Conservation (phyloP, 495 filamentous ascomycete genomes). For the Podospora anserina region DNA sequence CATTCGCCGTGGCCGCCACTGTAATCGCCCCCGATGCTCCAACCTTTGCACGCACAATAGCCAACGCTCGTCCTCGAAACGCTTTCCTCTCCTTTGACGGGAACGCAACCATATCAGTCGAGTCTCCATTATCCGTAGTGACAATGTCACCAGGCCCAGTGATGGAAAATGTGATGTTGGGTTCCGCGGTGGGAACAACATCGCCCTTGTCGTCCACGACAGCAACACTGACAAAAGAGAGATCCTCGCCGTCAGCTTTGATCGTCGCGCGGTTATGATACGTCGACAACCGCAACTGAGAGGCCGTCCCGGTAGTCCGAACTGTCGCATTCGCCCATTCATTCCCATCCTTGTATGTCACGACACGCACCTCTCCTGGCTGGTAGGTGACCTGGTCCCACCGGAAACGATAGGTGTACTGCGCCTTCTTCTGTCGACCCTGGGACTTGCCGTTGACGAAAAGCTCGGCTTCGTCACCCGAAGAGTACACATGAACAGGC, state of each 20-base stretch:
- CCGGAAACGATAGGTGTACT: slow-evolving; percentile 43
- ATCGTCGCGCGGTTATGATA: slow-evolving; percentile 36
- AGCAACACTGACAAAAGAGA: slow-evolving; percentile 43
- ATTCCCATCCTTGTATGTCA: slow-evolving; percentile 41
- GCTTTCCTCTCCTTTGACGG: slow-evolving; percentile 42
- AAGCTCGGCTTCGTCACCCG: slow-evolving; percentile 48
- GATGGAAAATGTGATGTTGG: slow-evolving; percentile 44
- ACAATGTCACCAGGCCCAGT: slow-evolving; percentile 42
- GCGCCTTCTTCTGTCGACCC: slow-evolving; percentile 34
- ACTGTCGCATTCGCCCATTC: slow-evolving; percentile 42
- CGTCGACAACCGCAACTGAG: slow-evolving; percentile 33
- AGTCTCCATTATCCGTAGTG: slow-evolving; percentile 49
- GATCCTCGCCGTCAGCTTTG: slow-evolving; percentile 38
- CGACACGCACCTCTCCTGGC: slow-evolving; percentile 43
- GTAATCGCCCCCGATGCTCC: slow-evolving; percentile 34
- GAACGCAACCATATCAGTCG: slow-evolving; percentile 43
- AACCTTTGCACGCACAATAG: slow-evolving; percentile 36
- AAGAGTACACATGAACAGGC: slow-evolving; percentile 49
- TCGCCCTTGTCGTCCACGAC: slow-evolving; percentile 37
- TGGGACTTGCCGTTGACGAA: slow-evolving; percentile 48
- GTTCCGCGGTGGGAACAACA: slow-evolving; percentile 27
- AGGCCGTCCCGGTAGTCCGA: slow-evolving; percentile 34
- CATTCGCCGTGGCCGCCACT: slow-evolving; percentile 34
- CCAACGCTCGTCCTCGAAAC: slow-evolving; percentile 43
- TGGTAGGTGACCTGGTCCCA: slow-evolving; percentile 48